Evolutionary conservation across 768 basidiomycete genomes (phyloP).

Genomic region (Calocera cornea): DNA sequence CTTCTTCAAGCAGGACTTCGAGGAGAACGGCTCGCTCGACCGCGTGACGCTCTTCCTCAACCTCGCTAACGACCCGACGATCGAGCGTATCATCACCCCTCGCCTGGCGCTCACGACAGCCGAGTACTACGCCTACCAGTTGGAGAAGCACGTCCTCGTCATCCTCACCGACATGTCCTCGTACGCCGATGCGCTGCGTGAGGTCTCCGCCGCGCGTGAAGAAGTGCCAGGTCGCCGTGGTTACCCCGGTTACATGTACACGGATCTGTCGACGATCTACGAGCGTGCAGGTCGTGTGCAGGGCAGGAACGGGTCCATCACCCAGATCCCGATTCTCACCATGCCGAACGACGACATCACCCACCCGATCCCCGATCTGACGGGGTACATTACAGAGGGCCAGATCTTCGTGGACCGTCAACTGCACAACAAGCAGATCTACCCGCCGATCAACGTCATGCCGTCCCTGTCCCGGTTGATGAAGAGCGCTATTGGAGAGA

Average conservation of each 20-base stretch:
- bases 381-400: conserved; percentile 98
- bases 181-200: conserved; percentile 91
- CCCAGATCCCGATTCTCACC: conserved; percentile 97
- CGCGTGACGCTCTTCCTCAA: conserved; percentile 97
- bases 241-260: conserved; percentile 95
- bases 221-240: conserved; percentile 99
- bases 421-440: conserved; percentile 91
- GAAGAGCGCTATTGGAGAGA: conserved; percentile 99
- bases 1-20: conserved; percentile 99
- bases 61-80: conserved; percentile 96
- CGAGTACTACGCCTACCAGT: conserved; percentile 98
- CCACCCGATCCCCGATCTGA: conserved; percentile 99
- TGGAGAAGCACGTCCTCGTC: conserved; percentile 98
- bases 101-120: conserved; percentile 96
- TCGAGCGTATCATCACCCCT: conserved; percentile 98
- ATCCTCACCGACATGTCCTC: conserved; percentile 99
- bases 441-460: conserved; percentile 98
- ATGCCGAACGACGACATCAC: conserved; percentile 99
- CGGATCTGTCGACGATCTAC: conserved; percentile 97
- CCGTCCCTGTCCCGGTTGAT: conserved; percentile 97
- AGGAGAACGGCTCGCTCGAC: conserved; percentile 94
- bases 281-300: conserved; percentile 97
- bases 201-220: conserved; percentile 96
- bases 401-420: conserved; percentile 98
- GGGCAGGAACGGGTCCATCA: conserved; percentile 97